phyloP scores from a whole-genome alignment of 1,139 yeast genomes.

The Blastobotrys apis region DNA sequence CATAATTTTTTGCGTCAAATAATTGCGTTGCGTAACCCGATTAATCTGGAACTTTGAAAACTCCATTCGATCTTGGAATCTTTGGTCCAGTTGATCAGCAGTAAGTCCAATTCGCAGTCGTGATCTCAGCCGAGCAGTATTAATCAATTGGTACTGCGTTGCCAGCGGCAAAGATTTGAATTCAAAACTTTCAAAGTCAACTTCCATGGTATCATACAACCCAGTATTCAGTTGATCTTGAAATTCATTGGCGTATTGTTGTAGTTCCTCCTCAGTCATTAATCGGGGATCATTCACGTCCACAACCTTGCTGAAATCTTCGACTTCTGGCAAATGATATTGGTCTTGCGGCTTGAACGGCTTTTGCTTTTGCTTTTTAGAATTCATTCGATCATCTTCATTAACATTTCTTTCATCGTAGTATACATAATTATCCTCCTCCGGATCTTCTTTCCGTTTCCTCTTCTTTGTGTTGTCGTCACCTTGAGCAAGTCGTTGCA shows the following conservation, averaged over 20 bases:
- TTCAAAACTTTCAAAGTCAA: slow-evolving; percentile 40
- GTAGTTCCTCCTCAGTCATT: slow-evolving; percentile 68
- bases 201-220: slow-evolving; percentile 29
- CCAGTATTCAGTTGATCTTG: slow-evolving; percentile 55
- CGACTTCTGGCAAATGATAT: slow-evolving; percentile 74
- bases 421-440: slow-evolving; percentile 27
- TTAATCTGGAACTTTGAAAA: slow-evolving; percentile 90
- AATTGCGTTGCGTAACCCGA: slow-evolving; percentile 88
- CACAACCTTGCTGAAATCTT: slow-evolving; percentile 38
- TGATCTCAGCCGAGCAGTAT: slow-evolving; percentile 76
- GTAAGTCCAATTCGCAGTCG: slow-evolving; percentile 93
- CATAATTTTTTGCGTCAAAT: slow-evolving; percentile 82
- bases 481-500: slow-evolving; percentile 53
- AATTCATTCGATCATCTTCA: slow-evolving; percentile 13
- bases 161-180: slow-evolving; percentile 54
- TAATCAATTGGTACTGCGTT: slow-evolving; percentile 82
- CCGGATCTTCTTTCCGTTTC: slow-evolving; percentile 9
- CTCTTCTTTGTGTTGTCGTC: slow-evolving; percentile 16
- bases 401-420: slow-evolving; percentile 27
- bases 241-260: slow-evolving; percentile 54
- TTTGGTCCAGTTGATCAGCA: slow-evolving; percentile 72
- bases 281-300: slow-evolving; percentile 59
- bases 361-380: slow-evolving; percentile 4
- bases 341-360: slow-evolving; percentile 50
- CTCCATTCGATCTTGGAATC: slow-evolving; percentile 83